Conservation (phyloP, 768 basidiomycete genomes). For the Pleurotus sapidus region DNA sequence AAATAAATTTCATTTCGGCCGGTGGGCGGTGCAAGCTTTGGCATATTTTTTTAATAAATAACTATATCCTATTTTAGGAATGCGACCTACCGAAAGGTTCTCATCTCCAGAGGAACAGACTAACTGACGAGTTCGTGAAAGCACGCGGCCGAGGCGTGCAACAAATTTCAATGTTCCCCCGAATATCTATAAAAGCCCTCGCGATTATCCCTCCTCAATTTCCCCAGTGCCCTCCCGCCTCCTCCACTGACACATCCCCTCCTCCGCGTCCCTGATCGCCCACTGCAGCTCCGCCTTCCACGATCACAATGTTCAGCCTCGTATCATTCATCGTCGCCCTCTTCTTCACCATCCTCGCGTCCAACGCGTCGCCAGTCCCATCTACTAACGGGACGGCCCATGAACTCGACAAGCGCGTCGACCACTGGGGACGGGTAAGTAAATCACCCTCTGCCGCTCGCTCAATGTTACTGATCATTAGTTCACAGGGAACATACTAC, state of each 20-base stretch:
- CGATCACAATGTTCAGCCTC: conserved; percentile 35
- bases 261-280: conserved; percentile 9
- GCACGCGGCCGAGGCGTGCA: conserved; percentile 7
- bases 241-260: conserved; percentile 13
- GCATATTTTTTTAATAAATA: not conserved
- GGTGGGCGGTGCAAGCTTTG: not conserved
- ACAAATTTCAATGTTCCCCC: conserved; percentile 9
- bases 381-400: conserved; percentile 20
- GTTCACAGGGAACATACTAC: conserved; percentile 65
- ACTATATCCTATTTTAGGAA: not conserved
- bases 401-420: conserved; percentile 47
- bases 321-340: conserved; percentile 33
- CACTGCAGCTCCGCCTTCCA: too few relatives aligned
- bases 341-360: conserved; percentile 38
- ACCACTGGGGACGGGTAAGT: conserved; percentile 52
- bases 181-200: conserved; percentile 17
- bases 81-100: not conserved
- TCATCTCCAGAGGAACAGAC: not conserved
- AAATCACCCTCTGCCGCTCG: not conserved
- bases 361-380: conserved; percentile 45
- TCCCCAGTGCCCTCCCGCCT: conserved; percentile 13
- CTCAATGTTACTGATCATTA: conserved; percentile 19
- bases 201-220: conserved; percentile 17
- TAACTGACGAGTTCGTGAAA: not conserved
- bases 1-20: not conserved